Base-by-base conservation (phyloP, 2,329 filamentous ascomycete genomes). In the Ceratocystis alfenasii region DNA sequence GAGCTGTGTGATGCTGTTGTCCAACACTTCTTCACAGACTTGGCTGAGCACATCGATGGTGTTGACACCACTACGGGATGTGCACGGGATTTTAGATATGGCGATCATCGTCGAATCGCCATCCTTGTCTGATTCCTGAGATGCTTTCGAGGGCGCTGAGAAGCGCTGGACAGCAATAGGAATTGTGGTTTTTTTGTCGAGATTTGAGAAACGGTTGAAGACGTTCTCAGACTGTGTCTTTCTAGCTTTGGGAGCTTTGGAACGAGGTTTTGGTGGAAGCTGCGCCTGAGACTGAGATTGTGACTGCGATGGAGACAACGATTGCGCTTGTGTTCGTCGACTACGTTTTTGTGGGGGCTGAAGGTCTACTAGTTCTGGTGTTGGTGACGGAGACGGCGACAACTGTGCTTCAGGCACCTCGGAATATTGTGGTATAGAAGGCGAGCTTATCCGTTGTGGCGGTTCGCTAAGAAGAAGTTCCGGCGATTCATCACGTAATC, bases 111-210 rank as follows among this genome's bases (percentile, higher is more conserved):
- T 73, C 22, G 76, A 74, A 7, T 73, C 73, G 2, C 73, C 73
- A 2, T 78, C 78, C 48, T 76, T 75, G 3, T 77, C 76, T 1
- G n/a, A 33, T 8, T 53, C 20, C 50, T 33, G 44, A n/a, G 5
- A 41, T 7, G 33, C 36, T 3, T 73, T 73, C n/a, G 71, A 73
- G 41, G 76, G 76, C 63, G 77, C 76, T n/a, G 80, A 82, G 70
- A 85, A 84, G 12, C 84, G 79, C 71, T 87, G 83, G 0, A 86
- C 81, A 1, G 78, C 81, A n/a, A 87, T 78, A 5, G 83, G 80
- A 55, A 86, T 75, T 1, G 73, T 72, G 4, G 69, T 69, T 22
- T 70, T 60, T 64, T 62, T 64, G 64, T 45, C 66, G 62, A 64
- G 64, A 62, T 55, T 48, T 28, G 25, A 53, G 59, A 22, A 65